A percentile compares a stretch with the other conserved stretches of the same genome.
These are phyloP conservation scores for Rhizoclosmatium sp. DNA, from an alignment of 192 early-diverging fungal species.

Conservation along the genomic window DNA sequence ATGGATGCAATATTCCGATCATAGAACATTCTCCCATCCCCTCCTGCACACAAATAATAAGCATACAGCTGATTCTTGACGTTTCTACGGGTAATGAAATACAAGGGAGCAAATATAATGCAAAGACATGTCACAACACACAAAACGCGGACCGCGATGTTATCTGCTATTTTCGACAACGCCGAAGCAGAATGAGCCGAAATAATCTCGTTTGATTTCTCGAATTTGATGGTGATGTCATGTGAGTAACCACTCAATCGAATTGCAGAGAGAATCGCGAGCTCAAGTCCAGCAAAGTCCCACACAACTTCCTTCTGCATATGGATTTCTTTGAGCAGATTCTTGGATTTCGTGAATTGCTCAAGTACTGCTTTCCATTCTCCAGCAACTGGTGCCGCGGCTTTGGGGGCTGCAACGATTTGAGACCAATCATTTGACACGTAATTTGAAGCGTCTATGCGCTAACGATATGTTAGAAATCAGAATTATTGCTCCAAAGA, in stretches of 20 bases:
- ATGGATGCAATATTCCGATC: constrained; percentile 19
- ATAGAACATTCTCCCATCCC: constrained; percentile 11
- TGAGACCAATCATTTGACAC: constrained; percentile 40
- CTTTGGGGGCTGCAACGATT: constrained; percentile 43
- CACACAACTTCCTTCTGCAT: constrained; percentile 53
- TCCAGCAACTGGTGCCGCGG: constrained; percentile 9
- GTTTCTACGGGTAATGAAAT: constrained; percentile 16
- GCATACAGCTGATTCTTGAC: constrained; percentile 25
- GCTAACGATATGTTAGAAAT: neutral
- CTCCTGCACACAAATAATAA: constrained; percentile 22
- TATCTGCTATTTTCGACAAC: constrained; percentile 34
- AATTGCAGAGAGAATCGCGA: constrained; percentile 36
- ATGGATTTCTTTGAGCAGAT: constrained; percentile 50
- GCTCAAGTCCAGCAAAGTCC: constrained; percentile 47
- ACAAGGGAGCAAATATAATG: constrained; percentile 51
- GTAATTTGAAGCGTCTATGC: constrained; percentile 41
- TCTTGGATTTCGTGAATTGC: constrained; percentile 30
- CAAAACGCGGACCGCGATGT: constrained; percentile 33
- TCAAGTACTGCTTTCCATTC: constrained; percentile 28
- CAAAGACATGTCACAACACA: constrained; percentile 58
- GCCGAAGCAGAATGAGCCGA: constrained; percentile 39
- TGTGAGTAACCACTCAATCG: constrained; percentile 46
- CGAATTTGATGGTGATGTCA: constrained; percentile 44
- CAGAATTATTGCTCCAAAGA: no score
- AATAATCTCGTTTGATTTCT: constrained; percentile 38